Evolutionary conservation across 306 rosid genomes (phyloP).

Genomic region (Urtica urens): DNA sequence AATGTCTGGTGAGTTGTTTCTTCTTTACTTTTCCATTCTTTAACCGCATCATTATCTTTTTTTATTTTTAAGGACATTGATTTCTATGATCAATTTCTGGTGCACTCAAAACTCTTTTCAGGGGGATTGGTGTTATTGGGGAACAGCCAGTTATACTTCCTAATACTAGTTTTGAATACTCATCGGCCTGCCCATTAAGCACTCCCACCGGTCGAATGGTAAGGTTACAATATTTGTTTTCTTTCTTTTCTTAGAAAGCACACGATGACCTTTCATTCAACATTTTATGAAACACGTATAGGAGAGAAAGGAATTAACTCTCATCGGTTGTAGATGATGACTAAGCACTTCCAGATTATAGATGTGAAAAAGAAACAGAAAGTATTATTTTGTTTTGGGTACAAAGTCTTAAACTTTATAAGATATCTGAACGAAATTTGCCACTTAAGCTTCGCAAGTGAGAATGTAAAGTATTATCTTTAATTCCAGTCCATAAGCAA

Average conservation of each 20-base stretch:
- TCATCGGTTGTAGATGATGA: too few species aligned
- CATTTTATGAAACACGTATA: too few species aligned
- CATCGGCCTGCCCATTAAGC: conserved; percentile 89
- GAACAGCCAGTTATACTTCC: conserved; percentile 95
- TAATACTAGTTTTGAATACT: conserved; percentile 71
- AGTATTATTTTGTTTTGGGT: too few species aligned
- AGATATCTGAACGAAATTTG: too few species aligned
- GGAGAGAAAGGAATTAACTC: too few species aligned
- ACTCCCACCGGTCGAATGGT: conserved; percentile 96
- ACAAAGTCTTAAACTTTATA: too few species aligned
- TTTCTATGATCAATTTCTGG: not conserved
- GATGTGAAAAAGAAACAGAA: too few species aligned
- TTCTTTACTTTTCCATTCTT: conserved; percentile 17
- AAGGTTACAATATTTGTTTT: conserved; percentile 18
- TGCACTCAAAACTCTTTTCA: conserved; percentile 16
- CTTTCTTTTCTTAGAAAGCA: not conserved
- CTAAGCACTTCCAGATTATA: too few species aligned
- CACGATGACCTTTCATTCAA: not conserved
- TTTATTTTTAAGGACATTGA: not conserved
- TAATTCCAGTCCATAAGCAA: too few species aligned
- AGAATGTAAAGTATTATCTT: too few species aligned
- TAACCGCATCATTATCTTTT: not conserved
- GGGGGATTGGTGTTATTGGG: conserved; percentile 97
- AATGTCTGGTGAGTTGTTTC: conserved; percentile 59
- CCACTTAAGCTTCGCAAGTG: too few species aligned